Conservation (phyloP, 805 yeast species). For the Babjeviella inositovora region DNA sequence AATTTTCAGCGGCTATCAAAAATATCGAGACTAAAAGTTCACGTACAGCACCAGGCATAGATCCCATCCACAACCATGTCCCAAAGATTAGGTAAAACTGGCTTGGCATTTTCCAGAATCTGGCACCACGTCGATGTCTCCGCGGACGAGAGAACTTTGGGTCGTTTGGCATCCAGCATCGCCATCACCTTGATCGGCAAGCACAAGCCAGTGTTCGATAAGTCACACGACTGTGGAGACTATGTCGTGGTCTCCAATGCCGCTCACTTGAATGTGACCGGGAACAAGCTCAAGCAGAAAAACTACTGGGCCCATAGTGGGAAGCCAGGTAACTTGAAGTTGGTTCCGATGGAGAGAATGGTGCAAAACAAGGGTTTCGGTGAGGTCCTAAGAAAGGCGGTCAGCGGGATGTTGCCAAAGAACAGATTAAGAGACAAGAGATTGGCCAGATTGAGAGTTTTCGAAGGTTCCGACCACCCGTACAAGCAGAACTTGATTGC, state of each 20-base stretch:
- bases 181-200: slow-evolving; percentile 90
- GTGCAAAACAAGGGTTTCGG: slow-evolving; percentile 70
- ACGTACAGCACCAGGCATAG: too few species aligned
- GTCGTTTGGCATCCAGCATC: slow-evolving; percentile 81
- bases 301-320: slow-evolving; percentile 81
- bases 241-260: slow-evolving; percentile 95
- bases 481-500: slow-evolving; percentile 73
- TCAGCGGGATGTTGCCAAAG: slow-evolving; percentile 92
- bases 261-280: slow-evolving; percentile 65
- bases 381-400: slow-evolving; percentile 79
- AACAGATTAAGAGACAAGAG: slow-evolving; percentile 69
- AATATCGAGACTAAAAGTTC: too few species aligned
- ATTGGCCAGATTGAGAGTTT: slow-evolving; percentile 70
- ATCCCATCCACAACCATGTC: too few species aligned
- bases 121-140: slow-evolving; percentile 97
- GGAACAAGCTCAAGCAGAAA: slow-evolving; percentile 68
- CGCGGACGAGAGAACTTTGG: slow-evolving; percentile 70
- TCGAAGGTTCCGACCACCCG: slow-evolving; percentile 82
- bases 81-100: slow-evolving; percentile 27
- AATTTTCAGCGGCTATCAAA: too few species aligned
- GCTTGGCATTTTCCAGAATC: slow-evolving; percentile 62
- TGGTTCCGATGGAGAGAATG: slow-evolving; percentile 67
- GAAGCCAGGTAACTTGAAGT: slow-evolving; percentile 79
- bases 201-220: slow-evolving; percentile 83
- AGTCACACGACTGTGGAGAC: slow-evolving; percentile 80